phyloP scores from a whole-genome alignment of 2,329 filamentous ascomycete species.

The Botrytis byssoidea region DNA sequence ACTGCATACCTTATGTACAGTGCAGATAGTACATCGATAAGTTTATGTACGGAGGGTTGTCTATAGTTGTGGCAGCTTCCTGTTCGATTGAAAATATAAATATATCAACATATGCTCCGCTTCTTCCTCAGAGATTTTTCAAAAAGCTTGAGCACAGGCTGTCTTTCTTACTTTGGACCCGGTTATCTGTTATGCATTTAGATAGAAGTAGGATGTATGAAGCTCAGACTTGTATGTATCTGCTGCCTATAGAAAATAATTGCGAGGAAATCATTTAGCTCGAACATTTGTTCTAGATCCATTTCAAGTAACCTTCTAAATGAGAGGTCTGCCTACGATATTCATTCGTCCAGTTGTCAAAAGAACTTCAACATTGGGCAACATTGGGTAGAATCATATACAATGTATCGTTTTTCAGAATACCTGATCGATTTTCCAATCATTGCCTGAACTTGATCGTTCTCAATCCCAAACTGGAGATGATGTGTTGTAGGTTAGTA shows the following conservation, averaged over 20 bases:
- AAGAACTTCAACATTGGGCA: neutral
- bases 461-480: neutral
- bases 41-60: neutral
- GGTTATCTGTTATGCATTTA: neutral
- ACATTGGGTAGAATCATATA: neutral
- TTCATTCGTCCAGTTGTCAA: neutral
- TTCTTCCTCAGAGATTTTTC: neutral
- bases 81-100: constrained; percentile 4
- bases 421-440: neutral
- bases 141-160: constrained; percentile 2
- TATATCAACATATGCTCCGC: neutral
- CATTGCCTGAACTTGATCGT: neutral
- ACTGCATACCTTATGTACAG: neutral
- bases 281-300: neutral
- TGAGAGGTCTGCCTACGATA: neutral
- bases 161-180: neutral
- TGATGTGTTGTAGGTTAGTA: neutral
- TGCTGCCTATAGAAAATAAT: neutral
- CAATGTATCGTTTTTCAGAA: neutral
- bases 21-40: neutral
- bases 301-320: neutral
- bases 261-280: neutral
- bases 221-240: neutral
- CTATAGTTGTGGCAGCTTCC: constrained; percentile 2
- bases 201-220: neutral